These are phyloP conservation scores for Ustanciosporium gigantosporum DNA, from an alignment of 1,284 basidiomycete species.

Conservation along the genomic window DNA sequence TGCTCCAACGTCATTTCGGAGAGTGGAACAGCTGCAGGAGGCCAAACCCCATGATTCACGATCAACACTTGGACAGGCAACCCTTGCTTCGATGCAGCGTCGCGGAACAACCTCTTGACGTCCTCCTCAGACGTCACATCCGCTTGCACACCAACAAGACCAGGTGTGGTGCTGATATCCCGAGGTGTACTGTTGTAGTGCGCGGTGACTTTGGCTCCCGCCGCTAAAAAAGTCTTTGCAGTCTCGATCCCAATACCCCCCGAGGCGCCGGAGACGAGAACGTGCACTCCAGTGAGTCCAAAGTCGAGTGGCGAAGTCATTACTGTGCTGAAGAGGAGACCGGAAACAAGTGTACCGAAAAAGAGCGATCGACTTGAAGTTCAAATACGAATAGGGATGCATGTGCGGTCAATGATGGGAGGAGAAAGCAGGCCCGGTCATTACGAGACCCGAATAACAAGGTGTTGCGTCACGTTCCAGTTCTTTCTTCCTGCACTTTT, in stretches of 20 bases:
- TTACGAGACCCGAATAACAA: too few species aligned
- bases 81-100: slow-evolving; percentile 27
- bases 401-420: too few species aligned
- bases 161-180: slow-evolving; percentile 61
- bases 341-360: too few species aligned
- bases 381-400: too few species aligned
- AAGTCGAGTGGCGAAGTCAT: slow-evolving; percentile 39
- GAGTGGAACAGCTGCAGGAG: slow-evolving; percentile 64
- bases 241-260: slow-evolving; percentile 40
- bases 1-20: slow-evolving; percentile 69
- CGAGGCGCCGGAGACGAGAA: slow-evolving; percentile 30
- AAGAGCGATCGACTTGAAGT: too few species aligned
- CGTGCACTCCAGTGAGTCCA: slow-evolving; percentile 22
- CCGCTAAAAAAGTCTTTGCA: slow-evolving; percentile 21
- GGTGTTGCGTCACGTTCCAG: too few species aligned
- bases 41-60: slow-evolving; percentile 71
- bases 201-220: slow-evolving; percentile 71
- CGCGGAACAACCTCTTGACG: slow-evolving; percentile 64
- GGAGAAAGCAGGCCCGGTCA: too few species aligned
- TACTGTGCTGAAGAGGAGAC: too few species aligned
- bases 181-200: slow-evolving; percentile 71
- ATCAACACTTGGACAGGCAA: slow-evolving; percentile 66
- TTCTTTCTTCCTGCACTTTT: too few species aligned
- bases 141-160: slow-evolving; percentile 65
- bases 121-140: slow-evolving; percentile 68